Percentiles rank a stretch among this genome's conserved stretches.
These are phyloP conservation scores for sunflower (Helianthus annuus) DNA, from an alignment of 129 eudicot species.

Conservation along the genomic window HanXRQr2.0-SUNRISE NC_035442.2:21209089-21209588, in stretches of 20 bases:
- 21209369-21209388: neutral
- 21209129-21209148: no score
- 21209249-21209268: neutral
- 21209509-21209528: neutral
- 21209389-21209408: constrained; percentile 23
- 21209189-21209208: no score
- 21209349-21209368: constrained; percentile 17
- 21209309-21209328: constrained; percentile 21
- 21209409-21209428: constrained; percentile 37
- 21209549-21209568: constrained; percentile 57
- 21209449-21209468: constrained; percentile 6
- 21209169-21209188: no score
- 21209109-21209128: no score
- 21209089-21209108: no score
- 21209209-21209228: no score
- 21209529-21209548: constrained; percentile 57
- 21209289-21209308: constrained; percentile 21
- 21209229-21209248: no score
- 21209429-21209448: constrained; percentile 33
- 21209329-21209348: constrained; percentile 29
- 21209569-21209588: constrained; percentile 39
- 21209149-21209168: no score
- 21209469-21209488: neutral
- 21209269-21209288: neutral
- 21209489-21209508: constrained; percentile 5